Conservation (phyloP, 1,284 basidiomycete species). For the Dichomitus squalens region DNA sequence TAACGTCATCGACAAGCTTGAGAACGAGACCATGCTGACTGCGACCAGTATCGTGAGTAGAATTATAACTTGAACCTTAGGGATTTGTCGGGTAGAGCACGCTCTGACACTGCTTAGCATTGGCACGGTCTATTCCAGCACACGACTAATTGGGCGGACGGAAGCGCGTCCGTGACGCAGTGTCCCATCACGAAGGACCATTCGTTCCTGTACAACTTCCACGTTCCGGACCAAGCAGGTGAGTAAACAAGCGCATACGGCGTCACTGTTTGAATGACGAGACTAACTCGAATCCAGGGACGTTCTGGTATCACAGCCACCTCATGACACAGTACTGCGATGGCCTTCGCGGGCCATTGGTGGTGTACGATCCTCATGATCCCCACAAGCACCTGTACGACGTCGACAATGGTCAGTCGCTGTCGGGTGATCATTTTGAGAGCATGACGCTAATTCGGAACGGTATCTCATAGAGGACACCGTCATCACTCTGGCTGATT, state of each 20-base stretch:
- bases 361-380: constrained; percentile 45
- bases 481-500: constrained; percentile 27
- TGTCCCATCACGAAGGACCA: constrained; percentile 49
- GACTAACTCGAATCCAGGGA: constrained; percentile 17
- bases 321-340: constrained; percentile 37
- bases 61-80: not conserved
- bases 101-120: constrained; percentile 23
- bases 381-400: constrained; percentile 42
- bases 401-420: constrained; percentile 40
- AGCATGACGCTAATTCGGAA: too few species aligned
- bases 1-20: constrained; percentile 38
- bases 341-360: constrained; percentile 35
- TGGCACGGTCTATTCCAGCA: constrained; percentile 36
- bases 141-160: constrained; percentile 33
- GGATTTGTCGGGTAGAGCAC: not conserved
- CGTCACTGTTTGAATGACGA: not conserved
- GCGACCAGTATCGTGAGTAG: constrained; percentile 35
- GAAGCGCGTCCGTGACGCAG: constrained; percentile 39
- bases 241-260: not conserved
- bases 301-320: constrained; percentile 30
- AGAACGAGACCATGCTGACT: constrained; percentile 34
- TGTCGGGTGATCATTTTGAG: not conserved
- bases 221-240: constrained; percentile 32
- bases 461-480: constrained; percentile 20
- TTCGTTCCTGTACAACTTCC: constrained; percentile 43